Percentiles rank a stretch among this genome's conserved stretches.
Evolutionary conservation across 2,329 filamentous ascomycete genomes (phyloP).

Genomic region (Stagonosporopsis cucurbitacearum): DNA sequence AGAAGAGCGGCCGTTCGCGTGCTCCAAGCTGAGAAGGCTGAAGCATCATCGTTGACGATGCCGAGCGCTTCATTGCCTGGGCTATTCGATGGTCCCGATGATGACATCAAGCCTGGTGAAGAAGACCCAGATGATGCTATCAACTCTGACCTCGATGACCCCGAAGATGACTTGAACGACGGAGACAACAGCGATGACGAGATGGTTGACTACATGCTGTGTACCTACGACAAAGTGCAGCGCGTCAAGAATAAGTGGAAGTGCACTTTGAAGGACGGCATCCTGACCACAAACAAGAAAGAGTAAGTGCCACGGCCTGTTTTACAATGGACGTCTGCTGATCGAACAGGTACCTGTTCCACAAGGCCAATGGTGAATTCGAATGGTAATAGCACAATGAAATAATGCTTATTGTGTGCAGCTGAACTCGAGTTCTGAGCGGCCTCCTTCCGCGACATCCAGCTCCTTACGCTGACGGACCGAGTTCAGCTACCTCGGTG

Average conservation of each 20-base stretch:
- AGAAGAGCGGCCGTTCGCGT: conserved; percentile 48
- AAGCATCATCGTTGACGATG: conserved; percentile 27
- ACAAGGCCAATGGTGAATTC: conserved; percentile 96
- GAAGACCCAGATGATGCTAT: conserved; percentile 87
- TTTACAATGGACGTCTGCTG: not conserved
- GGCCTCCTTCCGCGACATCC: not conserved
- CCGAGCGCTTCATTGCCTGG: conserved; percentile 19
- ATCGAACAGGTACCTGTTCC: conserved; percentile 78
- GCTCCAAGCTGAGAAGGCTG: conserved; percentile 62
- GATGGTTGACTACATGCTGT: conserved; percentile 90
- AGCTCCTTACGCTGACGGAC: conserved; percentile 13
- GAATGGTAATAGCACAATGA: conserved; percentile 74
- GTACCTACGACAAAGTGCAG: conserved; percentile 99
- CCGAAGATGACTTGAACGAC: conserved; percentile 81
- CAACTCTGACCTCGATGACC: conserved; percentile 96
- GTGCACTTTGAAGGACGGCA: conserved; percentile 96
- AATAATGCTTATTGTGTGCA: conserved; percentile 25
- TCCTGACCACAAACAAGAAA: conserved; percentile 89
- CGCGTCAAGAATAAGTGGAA: conserved; percentile 98
- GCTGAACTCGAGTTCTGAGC: conserved; percentile 34
- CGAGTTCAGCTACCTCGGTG: conserved; percentile 18
- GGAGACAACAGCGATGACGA: conserved; percentile 88
- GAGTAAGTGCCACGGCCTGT: conserved; percentile 64
- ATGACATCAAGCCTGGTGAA: conserved; percentile 61
- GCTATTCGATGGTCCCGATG: conserved; percentile 60